Evolutionary conservation across 129 eudicot genomes (phyloP).

Genomic region (Pulicaria dysenterica): DNA sequence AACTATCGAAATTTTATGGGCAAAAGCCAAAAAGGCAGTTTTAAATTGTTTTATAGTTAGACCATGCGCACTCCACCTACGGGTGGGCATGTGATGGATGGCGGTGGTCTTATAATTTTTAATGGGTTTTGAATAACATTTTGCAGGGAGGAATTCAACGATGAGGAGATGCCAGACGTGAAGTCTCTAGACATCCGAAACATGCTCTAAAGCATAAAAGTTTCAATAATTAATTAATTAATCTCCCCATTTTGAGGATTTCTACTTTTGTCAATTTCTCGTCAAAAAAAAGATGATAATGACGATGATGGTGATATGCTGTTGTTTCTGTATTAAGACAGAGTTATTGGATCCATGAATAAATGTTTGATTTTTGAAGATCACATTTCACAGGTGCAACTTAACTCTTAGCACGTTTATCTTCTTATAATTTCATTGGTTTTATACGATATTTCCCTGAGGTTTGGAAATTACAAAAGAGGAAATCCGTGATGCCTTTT

Average conservation of each 20-base stretch:
- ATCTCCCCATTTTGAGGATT: slow-evolving; percentile 29
- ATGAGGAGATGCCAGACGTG: slow-evolving; percentile 61
- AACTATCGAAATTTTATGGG: too few relatives aligned
- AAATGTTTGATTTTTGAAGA: slow-evolving; percentile 37
- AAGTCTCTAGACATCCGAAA: slow-evolving; percentile 61
- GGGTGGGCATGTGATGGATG: neutral
- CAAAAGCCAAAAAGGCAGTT: too few relatives aligned
- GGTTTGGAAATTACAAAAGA: neutral
- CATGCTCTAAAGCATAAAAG: slow-evolving; percentile 42
- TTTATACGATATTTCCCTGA: neutral
- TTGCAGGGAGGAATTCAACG: slow-evolving; percentile 66
- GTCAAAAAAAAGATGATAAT: neutral
- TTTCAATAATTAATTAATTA: slow-evolving; percentile 39
- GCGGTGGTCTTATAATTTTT: neutral
- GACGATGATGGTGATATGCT: slow-evolving; percentile 21
- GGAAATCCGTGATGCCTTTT: neutral
- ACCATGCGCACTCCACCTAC: too few relatives aligned
- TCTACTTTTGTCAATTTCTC: slow-evolving; percentile 15
- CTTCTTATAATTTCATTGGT: slow-evolving; percentile 6
- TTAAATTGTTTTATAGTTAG: too few relatives aligned
- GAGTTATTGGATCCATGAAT: slow-evolving; percentile 36
- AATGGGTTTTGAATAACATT: slow-evolving; percentile 3
- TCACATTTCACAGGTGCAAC: slow-evolving; percentile 21
- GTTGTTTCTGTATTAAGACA: slow-evolving; percentile 26
- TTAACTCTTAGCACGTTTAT: slow-evolving; percentile 19